phyloP scores from a whole-genome alignment of 768 basidiomycete species.

The Mycena kentingensis region DNA sequence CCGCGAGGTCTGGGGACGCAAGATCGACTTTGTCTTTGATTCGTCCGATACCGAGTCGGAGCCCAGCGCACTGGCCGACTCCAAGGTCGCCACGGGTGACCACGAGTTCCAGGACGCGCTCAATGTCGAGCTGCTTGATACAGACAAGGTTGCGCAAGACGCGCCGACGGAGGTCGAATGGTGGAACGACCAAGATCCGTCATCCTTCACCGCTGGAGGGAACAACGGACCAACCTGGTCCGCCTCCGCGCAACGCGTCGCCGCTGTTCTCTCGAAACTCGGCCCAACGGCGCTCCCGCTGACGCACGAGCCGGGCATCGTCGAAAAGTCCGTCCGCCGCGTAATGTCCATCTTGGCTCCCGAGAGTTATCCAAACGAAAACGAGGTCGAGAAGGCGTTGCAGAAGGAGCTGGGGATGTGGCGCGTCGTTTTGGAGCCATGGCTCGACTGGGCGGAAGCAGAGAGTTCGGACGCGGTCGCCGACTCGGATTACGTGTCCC shows the following conservation, averaged over 20 bases:
- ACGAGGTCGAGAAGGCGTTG: constrained; percentile 49
- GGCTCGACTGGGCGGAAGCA: constrained; percentile 45
- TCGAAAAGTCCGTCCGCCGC: constrained; percentile 58
- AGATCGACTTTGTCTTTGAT: not conserved
- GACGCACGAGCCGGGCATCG: constrained; percentile 55
- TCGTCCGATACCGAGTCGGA: too few species aligned
- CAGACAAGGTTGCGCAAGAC: too few species aligned
- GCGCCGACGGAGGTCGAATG: too few species aligned
- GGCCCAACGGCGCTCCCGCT: constrained; percentile 49
- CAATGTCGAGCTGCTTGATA: not conserved
- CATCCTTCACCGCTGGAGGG: not conserved
- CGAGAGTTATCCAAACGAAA: constrained; percentile 15
- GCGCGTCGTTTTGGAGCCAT: constrained; percentile 53
- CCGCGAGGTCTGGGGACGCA: not conserved
- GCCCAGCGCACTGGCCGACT: too few species aligned
- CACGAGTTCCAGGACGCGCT: too few species aligned
- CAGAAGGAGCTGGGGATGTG: constrained; percentile 44
- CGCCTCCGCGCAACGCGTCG: not conserved
- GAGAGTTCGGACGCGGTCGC: constrained; percentile 32
- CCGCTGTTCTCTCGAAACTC: constrained; percentile 18
- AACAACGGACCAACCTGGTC: not conserved
- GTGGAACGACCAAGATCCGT: not conserved
- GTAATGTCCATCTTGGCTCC: constrained; percentile 44
- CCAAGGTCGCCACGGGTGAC: too few species aligned
- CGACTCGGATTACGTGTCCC: constrained; percentile 2